Percentiles rank a stretch among this genome's conserved stretches.
Conservation (phyloP, 2,329 filamentous ascomycete species). For the Aotearoamyces nothofagi region DNA sequence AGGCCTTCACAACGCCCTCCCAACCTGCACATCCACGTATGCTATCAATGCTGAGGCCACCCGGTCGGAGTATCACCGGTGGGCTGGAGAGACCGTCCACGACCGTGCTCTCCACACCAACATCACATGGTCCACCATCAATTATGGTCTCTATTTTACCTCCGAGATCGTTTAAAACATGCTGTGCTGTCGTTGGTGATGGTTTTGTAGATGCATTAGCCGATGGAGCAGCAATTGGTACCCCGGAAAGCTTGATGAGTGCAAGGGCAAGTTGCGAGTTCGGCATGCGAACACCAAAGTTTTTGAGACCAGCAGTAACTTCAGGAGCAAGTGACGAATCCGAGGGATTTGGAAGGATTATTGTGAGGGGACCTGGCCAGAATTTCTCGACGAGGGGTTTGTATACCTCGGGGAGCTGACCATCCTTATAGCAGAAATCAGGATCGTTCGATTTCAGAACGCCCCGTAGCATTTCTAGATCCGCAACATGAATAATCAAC, state of each 20-base stretch:
- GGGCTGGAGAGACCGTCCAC: slow-evolving; percentile 77
- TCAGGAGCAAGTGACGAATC: slow-evolving; percentile 65
- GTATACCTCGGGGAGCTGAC: slow-evolving; percentile 39
- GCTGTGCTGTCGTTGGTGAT: slow-evolving; percentile 77
- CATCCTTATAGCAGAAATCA: too few species aligned
- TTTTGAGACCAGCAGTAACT: slow-evolving; percentile 72
- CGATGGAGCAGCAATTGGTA: slow-evolving; percentile 78
- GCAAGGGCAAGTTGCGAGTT: slow-evolving; percentile 70
- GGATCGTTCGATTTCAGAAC: slow-evolving; percentile 12
- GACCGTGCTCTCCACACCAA: slow-evolving; percentile 94
- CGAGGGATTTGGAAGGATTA: slow-evolving; percentile 66
- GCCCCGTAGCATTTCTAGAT: slow-evolving; percentile 30
- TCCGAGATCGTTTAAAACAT: slow-evolving; percentile 73
- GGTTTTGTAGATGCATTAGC: slow-evolving; percentile 91
- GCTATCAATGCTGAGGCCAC: slow-evolving; percentile 73
- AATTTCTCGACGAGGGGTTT: slow-evolving; percentile 62
- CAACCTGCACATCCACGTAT: slow-evolving; percentile 63
- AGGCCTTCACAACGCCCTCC: slow-evolving; percentile 63
- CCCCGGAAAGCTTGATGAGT: slow-evolving; percentile 64
- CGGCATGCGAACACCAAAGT: slow-evolving; percentile 86
- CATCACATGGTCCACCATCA: slow-evolving; percentile 72
- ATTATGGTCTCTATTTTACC: slow-evolving; percentile 76
- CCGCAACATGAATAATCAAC: slow-evolving; percentile 82
- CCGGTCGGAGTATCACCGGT: slow-evolving; percentile 71
- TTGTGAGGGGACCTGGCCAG: slow-evolving; percentile 91